These are phyloP conservation scores for Malania oleifera DNA, from an alignment of 164 flowering plant species.

Conservation along the genomic window DNA sequence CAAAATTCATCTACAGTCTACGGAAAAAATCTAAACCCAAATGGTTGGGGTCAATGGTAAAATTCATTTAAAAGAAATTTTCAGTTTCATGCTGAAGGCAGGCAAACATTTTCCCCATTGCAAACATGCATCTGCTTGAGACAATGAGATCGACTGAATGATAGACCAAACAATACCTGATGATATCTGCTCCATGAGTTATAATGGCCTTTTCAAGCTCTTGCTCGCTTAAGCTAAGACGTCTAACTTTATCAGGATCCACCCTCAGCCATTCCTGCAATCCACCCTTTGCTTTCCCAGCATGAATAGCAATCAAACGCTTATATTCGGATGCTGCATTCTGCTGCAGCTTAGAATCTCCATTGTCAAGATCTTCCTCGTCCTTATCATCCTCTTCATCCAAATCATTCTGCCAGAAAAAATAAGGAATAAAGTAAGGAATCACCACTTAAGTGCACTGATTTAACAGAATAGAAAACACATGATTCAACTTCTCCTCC, in stretches of 20 bases:
- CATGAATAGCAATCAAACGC: slow-evolving; percentile 64
- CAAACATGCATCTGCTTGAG: too few species aligned
- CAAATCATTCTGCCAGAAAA: slow-evolving; percentile 16
- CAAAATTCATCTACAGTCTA: too few species aligned
- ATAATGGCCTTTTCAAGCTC: slow-evolving; percentile 55
- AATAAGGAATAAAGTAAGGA: neutral
- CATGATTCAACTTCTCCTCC: neutral
- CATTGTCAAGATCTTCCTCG: slow-evolving; percentile 42
- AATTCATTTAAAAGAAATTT: neutral
- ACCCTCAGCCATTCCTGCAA: slow-evolving; percentile 42
- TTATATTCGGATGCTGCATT: slow-evolving; percentile 48
- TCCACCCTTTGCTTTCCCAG: slow-evolving; percentile 74
- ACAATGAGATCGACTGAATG: neutral
- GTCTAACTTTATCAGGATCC: slow-evolving; percentile 68
- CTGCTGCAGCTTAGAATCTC: slow-evolving; percentile 22
- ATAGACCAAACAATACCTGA: slow-evolving; percentile 37
- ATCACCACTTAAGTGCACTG: neutral
- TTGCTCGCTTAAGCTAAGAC: slow-evolving; percentile 73
- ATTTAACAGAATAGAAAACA: neutral
- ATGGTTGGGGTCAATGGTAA: too few species aligned
- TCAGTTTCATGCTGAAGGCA: neutral
- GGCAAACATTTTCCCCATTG: neutral
- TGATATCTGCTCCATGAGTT: slow-evolving; percentile 45
- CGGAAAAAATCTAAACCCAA: too few species aligned
- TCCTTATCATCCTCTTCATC: slow-evolving; percentile 28